Percentiles rank a stretch among this genome's conserved stretches.
Conservation (phyloP, 73 alveolate species). For the Paramecium caudatum region DNA sequence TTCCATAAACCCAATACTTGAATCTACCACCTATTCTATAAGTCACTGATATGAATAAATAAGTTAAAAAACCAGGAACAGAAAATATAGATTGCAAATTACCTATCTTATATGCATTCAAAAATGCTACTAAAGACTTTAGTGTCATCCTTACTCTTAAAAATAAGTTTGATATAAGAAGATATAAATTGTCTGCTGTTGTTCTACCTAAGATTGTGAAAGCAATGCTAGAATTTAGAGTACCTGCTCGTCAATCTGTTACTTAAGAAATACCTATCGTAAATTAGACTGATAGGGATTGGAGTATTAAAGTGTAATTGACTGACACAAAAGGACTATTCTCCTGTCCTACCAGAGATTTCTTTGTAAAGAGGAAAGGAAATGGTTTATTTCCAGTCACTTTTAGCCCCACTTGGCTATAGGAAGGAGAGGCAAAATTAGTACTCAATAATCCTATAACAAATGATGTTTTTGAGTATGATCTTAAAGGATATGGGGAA, state of each 20-base stretch:
- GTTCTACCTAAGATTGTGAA: slow-evolving; percentile 97
- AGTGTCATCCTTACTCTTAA: slow-evolving; percentile 85
- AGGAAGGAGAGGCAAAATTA: slow-evolving; percentile 89
- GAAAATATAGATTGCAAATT: slow-evolving; percentile 73
- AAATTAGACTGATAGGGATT: slow-evolving; percentile 95
- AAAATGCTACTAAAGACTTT: slow-evolving; percentile 89
- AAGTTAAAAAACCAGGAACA: slow-evolving; percentile 71
- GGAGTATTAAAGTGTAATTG: slow-evolving; percentile 94
- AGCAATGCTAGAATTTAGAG: slow-evolving; percentile 96
- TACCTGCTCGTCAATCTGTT: slow-evolving; percentile 94
- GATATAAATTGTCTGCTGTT: slow-evolving; percentile 92
- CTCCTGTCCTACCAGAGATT: slow-evolving; percentile 76
- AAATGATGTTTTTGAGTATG: slow-evolving; percentile 95
- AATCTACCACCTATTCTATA: slow-evolving; percentile 62
- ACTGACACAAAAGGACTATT: slow-evolving; percentile 81
- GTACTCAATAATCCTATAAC: slow-evolving; percentile 90
- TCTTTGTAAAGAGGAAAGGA: slow-evolving; percentile 87
- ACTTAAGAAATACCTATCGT: slow-evolving; percentile 98
- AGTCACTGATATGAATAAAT: slow-evolving; percentile 68
- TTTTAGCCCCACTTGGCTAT: slow-evolving; percentile 94
- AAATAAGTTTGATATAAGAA: slow-evolving; percentile 95
- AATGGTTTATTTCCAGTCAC: slow-evolving; percentile 88
- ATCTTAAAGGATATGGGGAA: slow-evolving; percentile 97
- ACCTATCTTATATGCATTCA: slow-evolving; percentile 76
- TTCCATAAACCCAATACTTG: slow-evolving; percentile 67